Evolutionary conservation across 371 early-diverging fungal genomes (phyloP), one percentile per base, ranked within the genome.

Genomic region (Mucor mucedo): DNA sequence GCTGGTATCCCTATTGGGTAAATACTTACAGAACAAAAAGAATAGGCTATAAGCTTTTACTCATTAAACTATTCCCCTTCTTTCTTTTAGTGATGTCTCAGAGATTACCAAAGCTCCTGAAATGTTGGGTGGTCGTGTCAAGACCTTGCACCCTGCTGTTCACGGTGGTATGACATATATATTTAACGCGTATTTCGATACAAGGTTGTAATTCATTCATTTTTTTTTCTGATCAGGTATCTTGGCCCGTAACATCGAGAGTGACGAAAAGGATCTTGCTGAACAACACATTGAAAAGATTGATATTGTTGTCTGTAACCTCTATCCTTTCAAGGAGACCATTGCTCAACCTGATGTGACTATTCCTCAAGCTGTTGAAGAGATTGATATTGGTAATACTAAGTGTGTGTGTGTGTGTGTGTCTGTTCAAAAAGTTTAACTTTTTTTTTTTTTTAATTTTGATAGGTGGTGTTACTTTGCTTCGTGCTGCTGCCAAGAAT

Each of bases 401-500:
- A 39, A 41, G 49, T 40, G 21, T 39, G n/a, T 5, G 21, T 54
- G 29, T 55, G 5, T 40, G 6, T 30, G 35, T 52, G 16, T 5
- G 16, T 44, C n/a, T 41, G 28, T 29, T 11, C 21, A 38, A 32
- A 7, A 40, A 30, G 47, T 5, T 41, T 33, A 13, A 42, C 28
- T n/a, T n/a, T n/a, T n/a, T n/a, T n/a, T n/a, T 1, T 45, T 59
- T 33, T 29, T 41, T 16, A 55, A 62, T 65, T 3, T 29, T 56
- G 29, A 49, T 60, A 89, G 91, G 97, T 73, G 98, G 98, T 72
- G 98, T 98, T 44, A 97, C 98, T 16, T 86, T 98, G 60, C 85
- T 97, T 53, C 91, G 98, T 63, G 98, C 98, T 60, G 98, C 98
- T 63, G 98, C 98, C 70, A 98, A 98, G 90, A 98, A 98, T 84